These are phyloP conservation scores for Theileria parva DNA, from an alignment of 169 alveolate species.

Conservation along the genomic window DNA sequence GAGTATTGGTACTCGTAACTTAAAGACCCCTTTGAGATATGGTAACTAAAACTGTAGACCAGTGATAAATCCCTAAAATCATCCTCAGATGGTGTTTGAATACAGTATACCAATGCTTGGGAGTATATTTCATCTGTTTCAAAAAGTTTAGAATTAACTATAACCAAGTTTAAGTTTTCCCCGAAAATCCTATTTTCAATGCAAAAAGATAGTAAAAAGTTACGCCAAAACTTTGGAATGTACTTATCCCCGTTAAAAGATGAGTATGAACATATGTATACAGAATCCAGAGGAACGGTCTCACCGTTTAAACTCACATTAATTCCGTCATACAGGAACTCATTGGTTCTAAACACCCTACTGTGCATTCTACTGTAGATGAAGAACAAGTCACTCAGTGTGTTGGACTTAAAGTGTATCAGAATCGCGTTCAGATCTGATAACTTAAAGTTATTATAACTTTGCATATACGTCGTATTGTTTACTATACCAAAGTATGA, in stretches of 20 bases:
- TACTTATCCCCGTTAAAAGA: constrained; percentile 9
- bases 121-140: not conserved
- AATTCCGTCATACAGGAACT: constrained; percentile 1
- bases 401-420: not conserved
- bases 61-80: not conserved
- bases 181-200: not conserved
- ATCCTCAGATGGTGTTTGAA: not conserved
- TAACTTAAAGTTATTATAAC: constrained; percentile 3
- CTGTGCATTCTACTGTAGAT: constrained; percentile 9
- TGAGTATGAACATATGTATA: constrained; percentile 18
- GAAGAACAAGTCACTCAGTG: not conserved
- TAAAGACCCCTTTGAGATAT: not conserved
- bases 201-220: constrained; percentile 9
- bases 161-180: constrained; percentile 6
- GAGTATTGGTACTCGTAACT: constrained; percentile 20
- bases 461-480: not conserved
- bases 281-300: not conserved
- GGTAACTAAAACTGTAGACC: not conserved
- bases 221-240: constrained; percentile 6
- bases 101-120: constrained; percentile 1
- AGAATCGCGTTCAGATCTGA: constrained; percentile 8
- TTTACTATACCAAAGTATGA: not conserved
- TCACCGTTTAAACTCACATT: not conserved
- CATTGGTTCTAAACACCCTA: not conserved
- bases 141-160: not conserved